A percentile compares a stretch with the other conserved stretches of the same genome.
phyloP scores from a whole-genome alignment of 2,329 filamentous ascomycete species.

The Scopulariopsis brevicaulis region DNA sequence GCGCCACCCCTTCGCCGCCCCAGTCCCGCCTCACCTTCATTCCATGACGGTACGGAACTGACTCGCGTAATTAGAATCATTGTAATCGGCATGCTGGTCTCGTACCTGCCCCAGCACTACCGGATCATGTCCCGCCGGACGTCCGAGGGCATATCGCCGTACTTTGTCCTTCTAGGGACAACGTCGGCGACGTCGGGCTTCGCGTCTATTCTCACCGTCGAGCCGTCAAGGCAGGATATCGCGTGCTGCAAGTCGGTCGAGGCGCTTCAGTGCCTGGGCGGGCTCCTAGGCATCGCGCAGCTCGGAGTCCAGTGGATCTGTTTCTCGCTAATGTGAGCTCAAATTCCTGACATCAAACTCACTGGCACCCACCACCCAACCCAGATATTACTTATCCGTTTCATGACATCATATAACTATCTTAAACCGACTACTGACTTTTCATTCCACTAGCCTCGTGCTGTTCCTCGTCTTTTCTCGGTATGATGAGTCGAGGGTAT shows the following conservation, averaged over 20 bases:
- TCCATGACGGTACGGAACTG: background rate
- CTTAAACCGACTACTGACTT: conserved; percentile 10
- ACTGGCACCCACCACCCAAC: background rate
- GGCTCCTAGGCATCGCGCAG: conserved; percentile 79
- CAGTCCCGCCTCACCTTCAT: background rate
- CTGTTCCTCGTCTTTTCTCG: conserved; percentile 95
- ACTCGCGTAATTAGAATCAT: conserved; percentile 47
- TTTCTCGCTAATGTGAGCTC: conserved; percentile 76
- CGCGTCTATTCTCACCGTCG: conserved; percentile 82
- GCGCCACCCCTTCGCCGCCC: background rate
- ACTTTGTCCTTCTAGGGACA: conserved; percentile 88
- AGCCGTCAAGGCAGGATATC: conserved; percentile 73
- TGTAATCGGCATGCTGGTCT: conserved; percentile 77
- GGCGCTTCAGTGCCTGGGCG: conserved; percentile 72
- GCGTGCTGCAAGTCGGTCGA: conserved; percentile 76
- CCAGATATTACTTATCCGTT: background rate
- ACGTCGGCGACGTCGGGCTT: conserved; percentile 83
- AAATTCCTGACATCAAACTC: background rate
- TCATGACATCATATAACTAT: background rate
- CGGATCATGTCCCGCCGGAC: conserved; percentile 79
- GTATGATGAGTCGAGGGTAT: conserved; percentile 40
- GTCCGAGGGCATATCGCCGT: conserved; percentile 89
- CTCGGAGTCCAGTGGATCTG: conserved; percentile 87
- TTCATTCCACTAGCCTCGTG: conserved; percentile 52
- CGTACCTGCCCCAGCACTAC: conserved; percentile 89